phyloP scores from a whole-genome alignment of 768 basidiomycete species.

The Lactifluus pinguis region DNA sequence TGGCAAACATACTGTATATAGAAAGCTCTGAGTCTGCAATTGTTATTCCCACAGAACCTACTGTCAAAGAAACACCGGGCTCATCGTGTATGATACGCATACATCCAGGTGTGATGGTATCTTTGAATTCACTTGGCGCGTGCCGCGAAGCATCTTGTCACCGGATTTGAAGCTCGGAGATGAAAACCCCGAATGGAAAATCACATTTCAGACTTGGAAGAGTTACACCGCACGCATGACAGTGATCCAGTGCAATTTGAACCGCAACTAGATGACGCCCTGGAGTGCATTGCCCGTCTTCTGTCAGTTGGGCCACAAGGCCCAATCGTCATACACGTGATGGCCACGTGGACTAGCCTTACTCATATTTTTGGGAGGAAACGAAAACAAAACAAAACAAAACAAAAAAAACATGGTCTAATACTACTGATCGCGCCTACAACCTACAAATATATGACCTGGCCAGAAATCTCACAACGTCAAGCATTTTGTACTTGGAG shows the following conservation, averaged over 20 bases:
- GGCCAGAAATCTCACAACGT: neutral
- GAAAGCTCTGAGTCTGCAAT: neutral
- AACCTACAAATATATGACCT: neutral
- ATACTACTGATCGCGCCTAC: no score
- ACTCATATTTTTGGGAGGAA: no score
- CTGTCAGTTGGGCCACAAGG: no score
- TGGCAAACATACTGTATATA: neutral
- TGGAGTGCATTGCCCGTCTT: no score
- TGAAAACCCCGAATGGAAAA: neutral
- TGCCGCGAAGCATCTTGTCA: neutral
- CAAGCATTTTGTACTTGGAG: conserved; percentile 1
- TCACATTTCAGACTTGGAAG: neutral
- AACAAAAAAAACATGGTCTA: no score
- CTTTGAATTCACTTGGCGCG: neutral
- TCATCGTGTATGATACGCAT: neutral
- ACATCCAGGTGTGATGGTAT: neutral
- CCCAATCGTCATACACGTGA: no score
- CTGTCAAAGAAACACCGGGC: neutral
- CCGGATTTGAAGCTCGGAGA: neutral
- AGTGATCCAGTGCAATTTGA: no score
- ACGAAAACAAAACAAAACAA: no score
- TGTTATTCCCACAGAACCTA: neutral
- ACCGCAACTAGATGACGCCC: no score
- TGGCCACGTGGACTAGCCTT: no score
- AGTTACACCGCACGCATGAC: neutral